Evolutionary conservation across 2,329 filamentous ascomycete genomes (phyloP).

Genomic region (Chrysoporthe austroafricana): DNA sequence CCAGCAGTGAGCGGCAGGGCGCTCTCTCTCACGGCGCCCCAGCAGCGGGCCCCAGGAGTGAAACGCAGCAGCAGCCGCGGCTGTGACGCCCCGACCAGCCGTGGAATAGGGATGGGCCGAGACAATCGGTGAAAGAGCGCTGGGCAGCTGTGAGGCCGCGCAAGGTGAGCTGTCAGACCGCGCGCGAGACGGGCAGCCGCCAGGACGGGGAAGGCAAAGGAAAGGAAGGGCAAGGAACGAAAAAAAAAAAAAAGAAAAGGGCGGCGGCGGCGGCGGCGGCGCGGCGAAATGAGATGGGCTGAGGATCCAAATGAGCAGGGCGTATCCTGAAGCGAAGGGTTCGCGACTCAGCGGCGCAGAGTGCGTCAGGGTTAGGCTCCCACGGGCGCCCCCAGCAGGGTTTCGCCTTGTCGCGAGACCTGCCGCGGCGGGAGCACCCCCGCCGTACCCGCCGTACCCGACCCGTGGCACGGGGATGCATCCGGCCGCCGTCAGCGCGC

Average conservation of each 20-base stretch:
- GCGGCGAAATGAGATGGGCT: slow-evolving; percentile 13
- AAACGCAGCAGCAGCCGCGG: no score
- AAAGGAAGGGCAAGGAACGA: not conserved
- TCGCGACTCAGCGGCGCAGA: slow-evolving; percentile 4
- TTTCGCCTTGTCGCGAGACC: not conserved
- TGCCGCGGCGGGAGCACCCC: not conserved
- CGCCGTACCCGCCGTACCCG: not conserved
- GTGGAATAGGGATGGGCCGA: no score
- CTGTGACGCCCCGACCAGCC: no score
- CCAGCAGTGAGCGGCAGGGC: no score
- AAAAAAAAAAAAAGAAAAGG: not conserved
- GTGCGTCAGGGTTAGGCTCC: not conserved
- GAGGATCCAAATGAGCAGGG: slow-evolving; percentile 18
- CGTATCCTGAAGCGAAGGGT: slow-evolving; percentile 21
- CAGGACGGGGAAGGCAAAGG: not conserved
- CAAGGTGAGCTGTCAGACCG: no score
- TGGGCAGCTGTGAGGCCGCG: no score
- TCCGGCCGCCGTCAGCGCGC: not conserved
- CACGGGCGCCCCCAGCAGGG: not conserved
- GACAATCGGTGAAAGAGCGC: no score
- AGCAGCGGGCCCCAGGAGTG: no score
- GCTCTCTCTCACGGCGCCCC: no score
- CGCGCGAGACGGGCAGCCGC: no score
- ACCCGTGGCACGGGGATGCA: not conserved
- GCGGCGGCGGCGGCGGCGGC: not conserved